These are phyloP conservation scores for Lentinula sp. DNA, from an alignment of 768 basidiomycete species.

Conservation along the genomic window DNA sequence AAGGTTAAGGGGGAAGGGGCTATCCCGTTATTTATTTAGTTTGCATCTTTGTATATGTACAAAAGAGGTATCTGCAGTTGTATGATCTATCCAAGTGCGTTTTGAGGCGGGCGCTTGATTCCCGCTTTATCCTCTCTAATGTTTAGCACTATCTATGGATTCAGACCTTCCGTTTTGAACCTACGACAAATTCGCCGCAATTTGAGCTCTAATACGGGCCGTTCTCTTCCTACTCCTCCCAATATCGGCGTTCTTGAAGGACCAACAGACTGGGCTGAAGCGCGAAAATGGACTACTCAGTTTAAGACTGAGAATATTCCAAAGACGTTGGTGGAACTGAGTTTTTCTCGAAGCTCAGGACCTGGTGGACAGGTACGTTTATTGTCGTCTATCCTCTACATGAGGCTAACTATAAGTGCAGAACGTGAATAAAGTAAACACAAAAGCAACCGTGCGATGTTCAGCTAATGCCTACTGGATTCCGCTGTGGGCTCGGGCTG, in stretches of 20 bases:
- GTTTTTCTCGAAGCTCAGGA: conserved; percentile 76
- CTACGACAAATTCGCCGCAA: background rate
- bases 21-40: conserved; percentile 6
- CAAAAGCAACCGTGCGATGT: conserved; percentile 67
- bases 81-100: too few relatives aligned
- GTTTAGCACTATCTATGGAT: too few relatives aligned
- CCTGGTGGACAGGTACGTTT: conserved; percentile 73
- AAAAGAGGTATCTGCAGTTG: too few relatives aligned
- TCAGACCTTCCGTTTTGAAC: too few relatives aligned
- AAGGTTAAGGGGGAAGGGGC: conserved; percentile 20
- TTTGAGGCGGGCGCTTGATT: too few relatives aligned
- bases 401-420: conserved; percentile 17
- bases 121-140: background rate
- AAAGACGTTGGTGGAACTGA: conserved; percentile 48
- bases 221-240: conserved; percentile 37
- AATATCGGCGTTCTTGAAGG: conserved; percentile 25
- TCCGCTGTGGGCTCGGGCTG: conserved; percentile 55
- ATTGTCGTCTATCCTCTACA: background rate
- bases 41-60: background rate
- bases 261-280: conserved; percentile 36
- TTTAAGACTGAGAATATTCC: conserved; percentile 46
- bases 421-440: conserved; percentile 91
- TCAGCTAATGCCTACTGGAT: conserved; percentile 57
- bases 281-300: conserved; percentile 46
- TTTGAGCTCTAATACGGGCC: background rate